Percentiles rank a stretch among this genome's conserved stretches.
Conservation (phyloP, 2,329 filamentous ascomycete species). For the Boeremia exigua region DNA sequence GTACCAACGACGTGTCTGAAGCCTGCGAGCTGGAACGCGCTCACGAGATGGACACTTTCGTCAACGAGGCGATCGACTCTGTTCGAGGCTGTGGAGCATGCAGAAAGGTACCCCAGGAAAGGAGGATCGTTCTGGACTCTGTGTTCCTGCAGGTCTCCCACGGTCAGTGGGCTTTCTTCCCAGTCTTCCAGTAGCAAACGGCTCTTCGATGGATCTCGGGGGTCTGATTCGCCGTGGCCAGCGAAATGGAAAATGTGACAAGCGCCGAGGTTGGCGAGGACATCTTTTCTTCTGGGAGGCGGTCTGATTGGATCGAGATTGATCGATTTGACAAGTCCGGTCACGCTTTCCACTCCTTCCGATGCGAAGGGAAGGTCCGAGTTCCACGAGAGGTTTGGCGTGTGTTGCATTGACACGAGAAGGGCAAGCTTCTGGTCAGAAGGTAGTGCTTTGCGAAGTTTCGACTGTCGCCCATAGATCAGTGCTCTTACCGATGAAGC, state of each 20-base stretch:
- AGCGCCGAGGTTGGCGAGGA: slow-evolving; percentile 27
- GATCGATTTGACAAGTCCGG: too few species aligned
- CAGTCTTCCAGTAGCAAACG: slow-evolving; percentile 31
- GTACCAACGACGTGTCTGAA: slow-evolving; percentile 49
- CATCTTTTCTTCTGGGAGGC: slow-evolving; percentile 18
- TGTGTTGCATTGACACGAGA: not conserved
- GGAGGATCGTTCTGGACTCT: not conserved
- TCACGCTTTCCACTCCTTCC: too few species aligned
- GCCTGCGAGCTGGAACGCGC: slow-evolving; percentile 43
- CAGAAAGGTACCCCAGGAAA: not conserved
- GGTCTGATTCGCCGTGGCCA: slow-evolving; percentile 45
- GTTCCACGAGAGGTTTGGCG: not conserved
- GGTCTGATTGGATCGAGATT: too few species aligned
- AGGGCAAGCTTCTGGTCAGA: not conserved
- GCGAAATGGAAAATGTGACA: slow-evolving; percentile 54
- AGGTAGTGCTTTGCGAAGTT: not conserved
- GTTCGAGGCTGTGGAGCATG: not conserved
- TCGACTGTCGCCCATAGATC: not conserved
- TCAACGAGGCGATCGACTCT: slow-evolving; percentile 34
- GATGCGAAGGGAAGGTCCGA: too few species aligned
- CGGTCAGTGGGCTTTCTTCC: not conserved
- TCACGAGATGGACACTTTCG: slow-evolving; percentile 49
- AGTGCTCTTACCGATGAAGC: slow-evolving; percentile 40
- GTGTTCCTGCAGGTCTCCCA: not conserved
- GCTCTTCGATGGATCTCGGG: slow-evolving; percentile 40